Evolutionary conservation across 179 eudicot species (phyloP).

Genomic region (Beta macrorhiza): DNA sequence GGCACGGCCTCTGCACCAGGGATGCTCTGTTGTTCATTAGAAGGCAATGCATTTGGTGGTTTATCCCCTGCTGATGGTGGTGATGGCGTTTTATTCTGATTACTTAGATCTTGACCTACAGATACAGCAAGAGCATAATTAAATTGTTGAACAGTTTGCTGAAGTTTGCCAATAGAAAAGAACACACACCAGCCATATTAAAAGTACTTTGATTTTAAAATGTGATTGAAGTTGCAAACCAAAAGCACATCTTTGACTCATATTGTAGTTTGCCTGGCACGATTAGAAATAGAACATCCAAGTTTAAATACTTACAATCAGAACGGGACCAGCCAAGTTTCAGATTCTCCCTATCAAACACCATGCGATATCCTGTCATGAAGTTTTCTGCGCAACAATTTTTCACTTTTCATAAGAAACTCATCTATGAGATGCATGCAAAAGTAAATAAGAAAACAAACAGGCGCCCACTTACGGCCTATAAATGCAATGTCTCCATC

Average conservation of each 20-base stretch:
- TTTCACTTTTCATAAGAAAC: not conserved
- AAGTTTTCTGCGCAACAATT: constrained; percentile 66
- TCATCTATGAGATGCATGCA: not conserved
- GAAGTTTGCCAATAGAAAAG: not conserved
- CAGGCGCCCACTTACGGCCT: constrained; percentile 68
- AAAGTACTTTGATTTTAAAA: not conserved
- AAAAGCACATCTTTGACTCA: not conserved
- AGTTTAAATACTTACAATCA: constrained; percentile 59
- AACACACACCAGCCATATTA: not conserved
- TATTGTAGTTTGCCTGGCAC: no score
- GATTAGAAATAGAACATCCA: not conserved
- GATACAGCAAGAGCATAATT: not conserved
- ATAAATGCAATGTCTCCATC: constrained; percentile 53
- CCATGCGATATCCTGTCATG: constrained; percentile 87
- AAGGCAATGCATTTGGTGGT: constrained; percentile 59
- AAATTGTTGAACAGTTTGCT: not conserved
- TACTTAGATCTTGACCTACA: constrained; percentile 59
- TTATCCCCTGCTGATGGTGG: constrained; percentile 42
- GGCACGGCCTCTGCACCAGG: constrained; percentile 58
- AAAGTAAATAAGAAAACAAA: constrained; percentile 9
- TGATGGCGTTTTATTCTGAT: constrained; percentile 35
- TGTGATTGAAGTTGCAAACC: not conserved
- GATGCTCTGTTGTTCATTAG: constrained; percentile 57
- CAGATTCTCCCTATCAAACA: constrained; percentile 86
- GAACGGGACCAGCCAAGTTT: constrained; percentile 89